Evolutionary conservation across 768 basidiomycete genomes (phyloP), one percentile per base, ranked within the genome.

Genomic region (Mrakia blollopis): DNA sequence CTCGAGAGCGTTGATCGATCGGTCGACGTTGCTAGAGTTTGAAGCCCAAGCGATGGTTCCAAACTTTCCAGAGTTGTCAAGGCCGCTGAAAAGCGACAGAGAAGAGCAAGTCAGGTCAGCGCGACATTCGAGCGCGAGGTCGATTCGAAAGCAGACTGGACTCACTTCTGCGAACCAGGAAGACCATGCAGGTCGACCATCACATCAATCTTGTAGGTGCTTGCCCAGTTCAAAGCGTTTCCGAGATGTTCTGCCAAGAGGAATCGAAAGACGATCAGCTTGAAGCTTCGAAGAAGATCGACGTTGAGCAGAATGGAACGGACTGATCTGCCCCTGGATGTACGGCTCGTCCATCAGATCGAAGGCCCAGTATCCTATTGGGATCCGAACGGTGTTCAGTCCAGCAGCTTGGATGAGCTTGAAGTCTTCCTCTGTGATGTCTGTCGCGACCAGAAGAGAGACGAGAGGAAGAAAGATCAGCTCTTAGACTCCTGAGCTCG

Each of bases 131-230:
- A 57, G 14, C 44, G 44, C 28, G 28, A 44, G 57, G 2, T 28
- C 57, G 25, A 28, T 21, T 50, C 47, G 18, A 50, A 21, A 18
- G 2, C 10, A 18, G 57, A 2, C 25, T 8, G 3, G 41, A 32
- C 41, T 52, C 39, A 44, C 50, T 68, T 68, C 74, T 77, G 76
- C 18, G 71, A 72, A 30, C 76, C 76, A 14, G 76, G 76, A 9
- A 77, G 70, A 32, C 69, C 44, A 30, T 77, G 76, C 21, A 77
- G 41, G 62, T 77, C 76, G 25, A 77, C 75, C 71, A 77, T 72
- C 11, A 77, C 76, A 63, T 77, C 76, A 7, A 77, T 61, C 16
- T 30, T 18, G 44, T 77, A 73, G 32, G 60, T 65, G 35, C 73
- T 73, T 21, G 76, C 76, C 76, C 76, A 77, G 13, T 18, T n/a